Conservation (phyloP, 2,329 filamentous ascomycete species). For the Ampelomyces quisqualis region DNA sequence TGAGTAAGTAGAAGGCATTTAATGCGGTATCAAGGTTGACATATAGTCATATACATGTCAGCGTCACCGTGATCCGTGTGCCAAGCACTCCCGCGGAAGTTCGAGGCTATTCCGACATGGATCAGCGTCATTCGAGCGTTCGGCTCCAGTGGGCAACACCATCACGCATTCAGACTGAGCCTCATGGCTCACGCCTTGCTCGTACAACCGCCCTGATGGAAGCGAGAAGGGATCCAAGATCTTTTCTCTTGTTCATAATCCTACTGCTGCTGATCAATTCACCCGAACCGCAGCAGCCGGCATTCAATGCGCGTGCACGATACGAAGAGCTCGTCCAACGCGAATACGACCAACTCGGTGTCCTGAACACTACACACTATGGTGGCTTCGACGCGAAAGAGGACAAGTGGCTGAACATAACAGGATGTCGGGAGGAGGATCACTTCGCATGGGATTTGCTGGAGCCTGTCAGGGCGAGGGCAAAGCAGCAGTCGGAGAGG, state of each 20-base stretch:
- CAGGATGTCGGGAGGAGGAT: slow-evolving; percentile 73
- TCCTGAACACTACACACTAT: slow-evolving; percentile 42
- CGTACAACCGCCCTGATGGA: slow-evolving; percentile 37
- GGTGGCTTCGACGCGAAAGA: slow-evolving; percentile 52
- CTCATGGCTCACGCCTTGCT: slow-evolving; percentile 26
- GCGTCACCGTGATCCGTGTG: neutral
- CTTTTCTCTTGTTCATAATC: slow-evolving; percentile 42
- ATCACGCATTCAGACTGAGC: slow-evolving; percentile 2
- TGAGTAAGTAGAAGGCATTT: neutral
- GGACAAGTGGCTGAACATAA: slow-evolving; percentile 58
- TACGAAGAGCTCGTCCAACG: slow-evolving; percentile 52
- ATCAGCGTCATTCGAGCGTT: slow-evolving; percentile 8
- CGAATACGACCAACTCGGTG: slow-evolving; percentile 53
- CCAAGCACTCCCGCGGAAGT: slow-evolving; percentile 16
- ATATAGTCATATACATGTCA: no score
- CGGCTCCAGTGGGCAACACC: neutral
- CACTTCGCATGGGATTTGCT: slow-evolving; percentile 78
- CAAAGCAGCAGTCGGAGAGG: slow-evolving; percentile 56
- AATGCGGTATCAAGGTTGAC: no score
- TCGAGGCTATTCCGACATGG: slow-evolving; percentile 9
- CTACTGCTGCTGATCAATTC: slow-evolving; percentile 43
- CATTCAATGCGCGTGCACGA: slow-evolving; percentile 35
- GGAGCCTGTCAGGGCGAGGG: slow-evolving; percentile 63
- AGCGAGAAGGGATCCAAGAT: slow-evolving; percentile 39
- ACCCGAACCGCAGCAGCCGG: slow-evolving; percentile 38